These are phyloP conservation scores for Agaricus subrufescens DNA, from an alignment of 768 basidiomycete genomes.

Conservation along the genomic window DNA sequence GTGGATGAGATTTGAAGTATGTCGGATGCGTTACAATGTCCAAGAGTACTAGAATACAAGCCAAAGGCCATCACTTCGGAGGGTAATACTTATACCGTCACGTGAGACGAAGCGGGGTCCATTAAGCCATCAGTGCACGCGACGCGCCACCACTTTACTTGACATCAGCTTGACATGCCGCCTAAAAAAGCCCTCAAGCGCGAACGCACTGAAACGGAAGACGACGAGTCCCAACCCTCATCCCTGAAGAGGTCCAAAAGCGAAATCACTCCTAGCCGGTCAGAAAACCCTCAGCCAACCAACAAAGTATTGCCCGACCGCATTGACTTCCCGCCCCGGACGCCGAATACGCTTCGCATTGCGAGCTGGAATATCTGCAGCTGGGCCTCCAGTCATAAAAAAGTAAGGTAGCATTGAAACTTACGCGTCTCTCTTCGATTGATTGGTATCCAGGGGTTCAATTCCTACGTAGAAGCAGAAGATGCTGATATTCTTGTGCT, in stretches of 20 bases:
- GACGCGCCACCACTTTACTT: neutral
- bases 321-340: constrained; percentile 52
- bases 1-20: no score
- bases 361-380: constrained; percentile 82
- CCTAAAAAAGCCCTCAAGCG: constrained; percentile 11
- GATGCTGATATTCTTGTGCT: constrained; percentile 81
- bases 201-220: constrained; percentile 12
- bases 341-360: constrained; percentile 45
- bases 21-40: no score
- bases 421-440: neutral
- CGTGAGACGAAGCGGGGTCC: neutral
- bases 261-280: neutral
- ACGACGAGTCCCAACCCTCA: constrained; percentile 19
- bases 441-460: constrained; percentile 57
- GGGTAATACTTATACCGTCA: neutral
- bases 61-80: no score
- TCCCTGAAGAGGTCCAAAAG: constrained; percentile 19
- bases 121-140: neutral
- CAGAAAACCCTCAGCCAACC: constrained; percentile 54
- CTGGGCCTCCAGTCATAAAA: constrained; percentile 69
- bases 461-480: constrained; percentile 77
- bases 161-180: neutral
- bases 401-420: constrained; percentile 37
- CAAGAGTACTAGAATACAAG: no score
- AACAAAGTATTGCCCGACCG: constrained; percentile 68